phyloP scores from a whole-genome alignment of 345 rosid species.

The Syzygium aqueum region DNA sequence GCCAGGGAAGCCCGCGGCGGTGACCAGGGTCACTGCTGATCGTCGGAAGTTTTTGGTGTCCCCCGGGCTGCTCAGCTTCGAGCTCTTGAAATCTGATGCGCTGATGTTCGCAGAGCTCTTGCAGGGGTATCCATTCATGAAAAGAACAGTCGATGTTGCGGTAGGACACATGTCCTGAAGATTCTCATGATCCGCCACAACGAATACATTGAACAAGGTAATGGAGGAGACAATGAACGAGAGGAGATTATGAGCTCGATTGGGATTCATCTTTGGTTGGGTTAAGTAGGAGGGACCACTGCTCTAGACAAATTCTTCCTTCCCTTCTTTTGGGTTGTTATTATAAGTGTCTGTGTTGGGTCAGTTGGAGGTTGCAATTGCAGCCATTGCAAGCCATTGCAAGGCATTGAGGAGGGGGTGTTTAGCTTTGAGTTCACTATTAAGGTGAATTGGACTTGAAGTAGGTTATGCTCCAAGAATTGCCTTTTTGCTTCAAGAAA shows the following conservation, averaged over 20 bases:
- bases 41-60: constrained; percentile 43
- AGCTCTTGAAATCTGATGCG: constrained; percentile 64
- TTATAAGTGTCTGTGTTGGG: not conserved
- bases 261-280: not conserved
- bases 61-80: constrained; percentile 33
- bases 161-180: constrained; percentile 72
- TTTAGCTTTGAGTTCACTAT: not conserved
- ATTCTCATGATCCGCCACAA: constrained; percentile 29
- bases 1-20: constrained; percentile 68
- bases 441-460: not conserved
- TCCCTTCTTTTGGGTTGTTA: not conserved
- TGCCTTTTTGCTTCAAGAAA: not conserved
- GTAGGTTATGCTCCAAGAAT: not conserved
- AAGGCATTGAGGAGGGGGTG: not conserved
- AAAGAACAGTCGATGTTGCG: constrained; percentile 12
- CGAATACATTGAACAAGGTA: not conserved
- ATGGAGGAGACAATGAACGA: not conserved
- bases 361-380: not conserved
- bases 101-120: constrained; percentile 35
- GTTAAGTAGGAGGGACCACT: not conserved
- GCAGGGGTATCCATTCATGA: constrained; percentile 78
- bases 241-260: not conserved
- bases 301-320: not conserved
- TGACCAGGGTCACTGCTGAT: constrained; percentile 33
- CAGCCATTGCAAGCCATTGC: not conserved